These are phyloP conservation scores for Pseudocohnilembus persalinus DNA, from an alignment of 169 alveolate species.

Conservation along the genomic window DNA sequence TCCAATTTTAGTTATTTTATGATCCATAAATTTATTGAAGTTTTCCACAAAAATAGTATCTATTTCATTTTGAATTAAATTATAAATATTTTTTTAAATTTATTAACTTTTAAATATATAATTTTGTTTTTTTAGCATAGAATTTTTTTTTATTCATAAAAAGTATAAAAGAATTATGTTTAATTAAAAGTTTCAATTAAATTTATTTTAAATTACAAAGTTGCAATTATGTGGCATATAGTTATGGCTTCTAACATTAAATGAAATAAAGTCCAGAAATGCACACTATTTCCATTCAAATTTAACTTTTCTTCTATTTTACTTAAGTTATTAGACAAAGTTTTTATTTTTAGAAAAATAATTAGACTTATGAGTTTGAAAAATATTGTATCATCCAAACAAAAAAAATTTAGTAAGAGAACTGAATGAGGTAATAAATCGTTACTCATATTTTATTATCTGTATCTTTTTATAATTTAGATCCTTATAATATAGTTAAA, in stretches of 20 bases:
- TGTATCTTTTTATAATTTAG: neutral
- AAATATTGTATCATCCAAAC: no score
- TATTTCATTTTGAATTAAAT: no score
- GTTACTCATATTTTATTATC: neutral
- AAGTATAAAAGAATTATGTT: neutral
- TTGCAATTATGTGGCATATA: neutral
- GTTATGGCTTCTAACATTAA: neutral
- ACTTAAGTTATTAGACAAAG: neutral
- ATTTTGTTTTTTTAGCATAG: no score
- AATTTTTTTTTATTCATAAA: neutral
- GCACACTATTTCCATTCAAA: neutral
- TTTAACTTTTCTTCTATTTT: neutral
- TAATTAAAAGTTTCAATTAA: no score
- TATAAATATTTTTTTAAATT: no score
- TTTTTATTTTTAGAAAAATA: no score
- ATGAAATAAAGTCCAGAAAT: neutral
- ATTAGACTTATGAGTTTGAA: neutral
- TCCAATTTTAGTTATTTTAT: neutral
- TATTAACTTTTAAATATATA: no score
- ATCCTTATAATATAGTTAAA: neutral
- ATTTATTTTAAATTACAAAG: no score
- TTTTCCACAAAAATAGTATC: no score
- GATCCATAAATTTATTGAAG: no score
- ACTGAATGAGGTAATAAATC: neutral
- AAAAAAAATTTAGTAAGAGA: no score